These are phyloP conservation scores for Raphanus sativus DNA, from an alignment of 345 rosid genomes.

Conservation along the genomic window DNA sequence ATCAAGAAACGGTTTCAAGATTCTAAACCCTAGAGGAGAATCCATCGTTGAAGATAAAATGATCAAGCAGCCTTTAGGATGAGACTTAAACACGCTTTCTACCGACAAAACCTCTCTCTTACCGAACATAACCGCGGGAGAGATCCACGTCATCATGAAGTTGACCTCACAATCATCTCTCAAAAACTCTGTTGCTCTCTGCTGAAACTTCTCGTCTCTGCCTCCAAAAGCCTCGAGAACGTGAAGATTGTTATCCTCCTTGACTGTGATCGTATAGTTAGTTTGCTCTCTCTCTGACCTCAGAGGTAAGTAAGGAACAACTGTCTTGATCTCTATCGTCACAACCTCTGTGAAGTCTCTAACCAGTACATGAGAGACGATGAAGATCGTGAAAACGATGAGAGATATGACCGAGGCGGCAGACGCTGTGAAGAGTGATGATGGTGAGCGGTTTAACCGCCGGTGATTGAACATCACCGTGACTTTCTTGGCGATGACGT, in stretches of 20 bases:
- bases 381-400: not conserved
- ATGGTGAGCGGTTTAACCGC: not conserved
- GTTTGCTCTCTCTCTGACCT: not conserved
- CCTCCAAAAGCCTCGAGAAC: not conserved
- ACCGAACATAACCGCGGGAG: not conserved
- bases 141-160: conserved; percentile 1
- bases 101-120: not conserved
- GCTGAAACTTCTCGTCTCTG: not conserved
- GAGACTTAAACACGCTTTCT: not conserved
- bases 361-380: not conserved
- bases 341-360: not conserved
- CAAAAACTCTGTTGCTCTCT: not conserved
- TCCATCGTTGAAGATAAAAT: not conserved
- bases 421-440: not conserved
- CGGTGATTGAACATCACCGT: not conserved
- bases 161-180: not conserved
- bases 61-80: not conserved
- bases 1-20: conserved; percentile 1
- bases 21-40: not conserved
- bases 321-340: not conserved
- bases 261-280: not conserved
- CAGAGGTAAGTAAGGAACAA: not conserved
- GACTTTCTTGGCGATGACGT: not conserved
- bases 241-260: not conserved
- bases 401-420: not conserved